Evolutionary conservation across 441 rosid species (phyloP), one percentile per base, ranked within the genome.

Genomic region (Flueggea neowawraea): DNA sequence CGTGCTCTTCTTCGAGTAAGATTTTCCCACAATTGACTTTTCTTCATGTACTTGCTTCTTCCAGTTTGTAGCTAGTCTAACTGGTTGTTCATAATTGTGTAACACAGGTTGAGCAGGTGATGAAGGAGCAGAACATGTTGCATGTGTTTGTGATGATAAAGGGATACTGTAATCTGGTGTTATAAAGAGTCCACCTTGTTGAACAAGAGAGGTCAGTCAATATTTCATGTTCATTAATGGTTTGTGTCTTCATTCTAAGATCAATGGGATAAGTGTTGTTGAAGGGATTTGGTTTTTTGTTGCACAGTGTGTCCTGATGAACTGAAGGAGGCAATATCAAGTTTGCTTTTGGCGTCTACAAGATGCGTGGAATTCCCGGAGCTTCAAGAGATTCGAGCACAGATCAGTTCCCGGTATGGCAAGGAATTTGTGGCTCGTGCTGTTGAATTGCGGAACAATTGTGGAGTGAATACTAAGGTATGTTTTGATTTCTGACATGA

Each of bases 311-410:
- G 99, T 31, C 97, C 97, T 9, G 83, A 81, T 16, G 99, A 95
- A 75, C 72, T 91, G 68, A 70, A 69, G 44, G 99, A 91, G 82
- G 87, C 96, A 31, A 73, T 86, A 12, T 81, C 96, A 7, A 72
- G 85, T 31, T 81, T 95, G 81, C 74, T 89, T 53, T 91, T 70
- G 55, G 95, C 91, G 4, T 87, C 99, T 41, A 77, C 91, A 0
- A 82, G 97, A 58, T 82, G 90, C 6, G 97, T 97, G 2, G 97
- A 95, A 3, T 91, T 95, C 63, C 99, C 97, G 13, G 97, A 95
- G 84, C 96, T 95, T 72, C 90, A 74, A 72, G 91, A 91, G 69
- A 81, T 95, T 62, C 95, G 97, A 31, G 70, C 63, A 0, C 72
- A 77, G 67, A 72, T 89, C 62, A 58, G 82, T 4, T 81, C 97